Conservation (phyloP, 1,284 basidiomycete genomes). For the Neonothopanus nambi region DNA sequence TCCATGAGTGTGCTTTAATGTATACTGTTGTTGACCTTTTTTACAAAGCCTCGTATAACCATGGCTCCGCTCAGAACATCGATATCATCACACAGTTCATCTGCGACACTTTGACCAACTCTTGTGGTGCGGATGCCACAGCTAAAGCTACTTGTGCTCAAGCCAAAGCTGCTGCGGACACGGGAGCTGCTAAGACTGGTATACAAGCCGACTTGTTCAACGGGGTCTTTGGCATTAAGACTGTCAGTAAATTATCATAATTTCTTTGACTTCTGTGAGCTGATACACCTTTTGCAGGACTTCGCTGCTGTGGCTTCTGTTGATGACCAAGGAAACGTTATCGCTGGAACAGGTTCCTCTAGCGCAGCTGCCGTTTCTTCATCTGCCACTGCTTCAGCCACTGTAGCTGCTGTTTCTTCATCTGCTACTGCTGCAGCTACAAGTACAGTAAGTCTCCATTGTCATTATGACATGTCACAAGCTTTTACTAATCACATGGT, state of each 20-base stretch:
- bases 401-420: constrained; percentile 7
- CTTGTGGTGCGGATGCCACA: constrained; percentile 39
- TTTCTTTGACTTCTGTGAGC: neutral
- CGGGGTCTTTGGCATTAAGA: constrained; percentile 47
- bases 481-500: neutral
- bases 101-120: constrained; percentile 52
- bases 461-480: neutral
- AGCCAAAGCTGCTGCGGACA: constrained; percentile 37
- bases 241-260: constrained; percentile 9
- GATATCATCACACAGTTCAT: constrained; percentile 57
- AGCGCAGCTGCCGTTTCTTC: constrained; percentile 16
- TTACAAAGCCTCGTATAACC: constrained; percentile 44
- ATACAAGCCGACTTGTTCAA: constrained; percentile 62
- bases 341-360: constrained; percentile 27
- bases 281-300: constrained; percentile 20
- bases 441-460: neutral
- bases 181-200: constrained; percentile 44
- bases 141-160: constrained; percentile 33
- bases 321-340: constrained; percentile 34
- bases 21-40: too few species aligned
- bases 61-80: constrained; percentile 53
- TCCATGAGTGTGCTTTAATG: constrained; percentile 23
- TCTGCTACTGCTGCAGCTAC: constrained; percentile 6
- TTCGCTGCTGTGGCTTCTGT: constrained; percentile 32
- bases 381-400: constrained; percentile 4